Conservation (phyloP, 257 asterid genomes). For the Nicotiana undulata region DNA sequence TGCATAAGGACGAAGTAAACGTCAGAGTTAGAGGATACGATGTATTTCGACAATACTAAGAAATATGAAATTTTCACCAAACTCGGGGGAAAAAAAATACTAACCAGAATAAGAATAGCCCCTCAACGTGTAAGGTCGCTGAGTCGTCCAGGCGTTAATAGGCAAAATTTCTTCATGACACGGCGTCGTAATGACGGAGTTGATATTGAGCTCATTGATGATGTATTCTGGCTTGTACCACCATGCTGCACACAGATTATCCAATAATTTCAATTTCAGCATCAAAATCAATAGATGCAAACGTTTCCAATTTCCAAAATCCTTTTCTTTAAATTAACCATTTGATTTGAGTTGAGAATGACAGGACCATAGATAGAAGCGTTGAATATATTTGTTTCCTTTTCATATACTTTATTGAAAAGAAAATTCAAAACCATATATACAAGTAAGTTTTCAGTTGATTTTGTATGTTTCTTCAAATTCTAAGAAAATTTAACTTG, state of each 20-base stretch:
- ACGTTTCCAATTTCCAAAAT: too few relatives aligned
- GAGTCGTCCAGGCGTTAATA: conserved; percentile 79
- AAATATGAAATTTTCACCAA: background rate
- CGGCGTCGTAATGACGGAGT: conserved; percentile 91
- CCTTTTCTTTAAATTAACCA: background rate
- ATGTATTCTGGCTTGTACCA: conserved; percentile 89
- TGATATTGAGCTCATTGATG: conserved; percentile 84
- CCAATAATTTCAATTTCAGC: too few relatives aligned
- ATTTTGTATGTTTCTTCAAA: too few relatives aligned
- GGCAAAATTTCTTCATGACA: conserved; percentile 87
- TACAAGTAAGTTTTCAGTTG: background rate
- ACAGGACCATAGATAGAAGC: background rate
- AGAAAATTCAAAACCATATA: background rate
- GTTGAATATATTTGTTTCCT: background rate
- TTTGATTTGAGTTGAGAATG: background rate
- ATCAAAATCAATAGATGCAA: too few relatives aligned
- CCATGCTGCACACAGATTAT: conserved; percentile 55
- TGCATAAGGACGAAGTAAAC: background rate
- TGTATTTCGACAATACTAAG: background rate
- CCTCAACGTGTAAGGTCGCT: conserved; percentile 70
- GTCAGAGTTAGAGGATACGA: background rate
- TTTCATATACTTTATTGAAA: too few relatives aligned
- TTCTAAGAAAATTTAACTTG: too few relatives aligned
- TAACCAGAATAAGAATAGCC: conserved; percentile 93
- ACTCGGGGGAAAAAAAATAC: background rate